A percentile compares a stretch with the other conserved stretches of the same genome.
Evolutionary conservation across 495 filamentous ascomycete genomes (phyloP).

Genomic region (Penicillium canescens): DNA sequence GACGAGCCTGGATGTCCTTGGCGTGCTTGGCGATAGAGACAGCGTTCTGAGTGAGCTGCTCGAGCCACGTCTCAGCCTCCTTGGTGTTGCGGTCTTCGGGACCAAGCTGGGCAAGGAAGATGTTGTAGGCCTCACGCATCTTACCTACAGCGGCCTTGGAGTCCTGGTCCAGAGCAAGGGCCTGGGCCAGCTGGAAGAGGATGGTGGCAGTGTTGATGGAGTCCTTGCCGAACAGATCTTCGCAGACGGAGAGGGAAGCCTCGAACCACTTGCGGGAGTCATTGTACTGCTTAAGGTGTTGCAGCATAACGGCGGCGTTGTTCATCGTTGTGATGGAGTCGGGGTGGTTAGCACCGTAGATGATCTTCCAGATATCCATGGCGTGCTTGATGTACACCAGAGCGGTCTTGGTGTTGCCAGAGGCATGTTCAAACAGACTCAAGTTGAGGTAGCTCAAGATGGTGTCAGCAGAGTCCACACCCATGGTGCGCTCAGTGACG

Average conservation of each 20-base stretch:
- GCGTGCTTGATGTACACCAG: conserved; percentile 88
- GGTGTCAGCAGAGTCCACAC: conserved; percentile 91
- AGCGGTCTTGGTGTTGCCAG: conserved; percentile 80
- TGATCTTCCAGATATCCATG: conserved; percentile 93
- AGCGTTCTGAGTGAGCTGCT: conserved; percentile 91
- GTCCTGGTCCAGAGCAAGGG: conserved; percentile 88
- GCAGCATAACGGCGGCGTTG: conserved; percentile 98
- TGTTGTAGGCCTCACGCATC: conserved; percentile 95
- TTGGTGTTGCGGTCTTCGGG: conserved; percentile 92
- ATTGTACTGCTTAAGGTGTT: conserved; percentile 85
- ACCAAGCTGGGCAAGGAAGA: conserved; percentile 84
- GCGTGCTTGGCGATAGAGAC: conserved; percentile 90
- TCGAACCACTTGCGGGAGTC: conserved; percentile 97
- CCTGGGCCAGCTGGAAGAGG: conserved; percentile 94
- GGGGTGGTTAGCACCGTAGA: conserved; percentile 90
- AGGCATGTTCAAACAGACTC: conserved; percentile 90
- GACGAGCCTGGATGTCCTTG: conserved; percentile 76
- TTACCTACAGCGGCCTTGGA: conserved; percentile 82
- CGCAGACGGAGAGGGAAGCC: conserved; percentile 81
- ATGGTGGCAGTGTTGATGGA: conserved; percentile 94
- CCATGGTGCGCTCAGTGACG: conserved; percentile 90
- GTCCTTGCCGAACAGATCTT: conserved; percentile 80
- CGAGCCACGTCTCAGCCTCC: conserved; percentile 92
- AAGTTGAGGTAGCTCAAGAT: conserved; percentile 94
- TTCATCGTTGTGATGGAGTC: conserved; percentile 99